phyloP scores from a whole-genome alignment of 1,284 basidiomycete species.

The Ustilago tritici region DNA sequence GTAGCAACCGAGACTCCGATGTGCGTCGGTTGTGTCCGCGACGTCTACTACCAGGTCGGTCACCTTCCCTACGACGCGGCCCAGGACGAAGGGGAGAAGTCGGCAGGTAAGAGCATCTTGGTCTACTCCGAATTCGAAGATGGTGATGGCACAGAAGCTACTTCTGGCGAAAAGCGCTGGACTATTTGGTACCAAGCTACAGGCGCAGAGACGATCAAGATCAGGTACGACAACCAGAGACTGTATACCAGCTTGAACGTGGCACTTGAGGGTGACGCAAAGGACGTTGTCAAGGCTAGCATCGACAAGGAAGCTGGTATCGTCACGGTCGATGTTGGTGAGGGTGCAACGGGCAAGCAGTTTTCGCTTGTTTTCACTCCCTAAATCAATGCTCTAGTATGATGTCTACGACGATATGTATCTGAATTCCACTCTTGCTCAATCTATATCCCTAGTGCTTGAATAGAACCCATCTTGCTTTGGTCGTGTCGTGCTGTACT shows the following conservation, averaged over 20 bases:
- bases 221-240: constrained; percentile 55
- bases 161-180: constrained; percentile 54
- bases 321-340: constrained; percentile 51
- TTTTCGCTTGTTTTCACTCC: constrained; percentile 53
- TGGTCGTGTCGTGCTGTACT: no score
- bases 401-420: not conserved
- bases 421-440: not conserved
- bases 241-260: constrained; percentile 56
- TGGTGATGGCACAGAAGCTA: constrained; percentile 55
- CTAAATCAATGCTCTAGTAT: not conserved
- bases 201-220: constrained; percentile 46
- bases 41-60: constrained; percentile 55
- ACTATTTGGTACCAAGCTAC: constrained; percentile 49
- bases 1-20: constrained; percentile 64
- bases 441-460: not conserved
- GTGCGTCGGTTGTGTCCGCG: constrained; percentile 62
- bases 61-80: constrained; percentile 55
- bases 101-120: constrained; percentile 30
- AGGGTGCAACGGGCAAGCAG: constrained; percentile 50
- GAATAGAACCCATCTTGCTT: not conserved
- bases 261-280: constrained; percentile 51
- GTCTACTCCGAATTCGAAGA: constrained; percentile 56
- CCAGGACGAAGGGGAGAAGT: constrained; percentile 25
- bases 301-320: constrained; percentile 47
- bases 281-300: constrained; percentile 31